Evolutionary conservation across 176 grass and related monocot species (phyloP).

Genomic region (Pontederia crassipes): DNA sequence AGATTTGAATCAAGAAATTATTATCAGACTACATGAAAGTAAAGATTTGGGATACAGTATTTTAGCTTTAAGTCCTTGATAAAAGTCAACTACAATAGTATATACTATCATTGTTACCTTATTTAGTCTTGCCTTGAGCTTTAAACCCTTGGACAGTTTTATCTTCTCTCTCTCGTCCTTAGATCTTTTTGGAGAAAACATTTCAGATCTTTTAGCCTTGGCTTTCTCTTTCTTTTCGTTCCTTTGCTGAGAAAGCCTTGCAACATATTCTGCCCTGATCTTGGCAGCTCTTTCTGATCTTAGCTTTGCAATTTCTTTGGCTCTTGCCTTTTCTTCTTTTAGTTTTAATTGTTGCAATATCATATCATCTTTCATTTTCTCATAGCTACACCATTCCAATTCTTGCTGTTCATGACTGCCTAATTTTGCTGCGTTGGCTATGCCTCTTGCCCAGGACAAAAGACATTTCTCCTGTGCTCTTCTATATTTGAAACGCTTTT

Average conservation of each 20-base stretch:
- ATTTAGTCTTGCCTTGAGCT: conserved; percentile 56
- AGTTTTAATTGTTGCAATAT: conserved; percentile 25
- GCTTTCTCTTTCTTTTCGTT: conserved; percentile 17
- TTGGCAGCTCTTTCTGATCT: background rate
- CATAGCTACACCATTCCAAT: conserved; percentile 69
- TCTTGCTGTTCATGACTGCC: conserved; percentile 37
- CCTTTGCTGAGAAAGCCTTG: conserved; percentile 20
- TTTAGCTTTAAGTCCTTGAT: background rate
- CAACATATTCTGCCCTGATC: conserved; percentile 12
- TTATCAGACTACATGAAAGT: no score
- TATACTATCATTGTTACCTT: conserved; percentile 41
- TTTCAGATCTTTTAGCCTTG: conserved; percentile 19
- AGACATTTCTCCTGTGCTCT: conserved; percentile 27
- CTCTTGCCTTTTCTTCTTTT: conserved; percentile 26
- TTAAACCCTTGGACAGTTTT: conserved; percentile 31
- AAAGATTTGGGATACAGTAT: background rate
- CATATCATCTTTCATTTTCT: conserved; percentile 43
- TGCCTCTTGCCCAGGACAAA: conserved; percentile 44
- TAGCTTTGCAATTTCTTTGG: conserved; percentile 28
- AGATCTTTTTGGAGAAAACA: conserved; percentile 19
- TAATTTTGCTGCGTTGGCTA: conserved; percentile 53
- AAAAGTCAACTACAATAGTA: background rate
- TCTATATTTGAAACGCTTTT: conserved; percentile 36
- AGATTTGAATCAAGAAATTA: no score
- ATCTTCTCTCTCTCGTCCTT: conserved; percentile 16